A percentile compares a stretch with the other conserved stretches of the same genome.
Conservation (phyloP, 345 rosid genomes). For the Eutrema japonicum region DNA sequence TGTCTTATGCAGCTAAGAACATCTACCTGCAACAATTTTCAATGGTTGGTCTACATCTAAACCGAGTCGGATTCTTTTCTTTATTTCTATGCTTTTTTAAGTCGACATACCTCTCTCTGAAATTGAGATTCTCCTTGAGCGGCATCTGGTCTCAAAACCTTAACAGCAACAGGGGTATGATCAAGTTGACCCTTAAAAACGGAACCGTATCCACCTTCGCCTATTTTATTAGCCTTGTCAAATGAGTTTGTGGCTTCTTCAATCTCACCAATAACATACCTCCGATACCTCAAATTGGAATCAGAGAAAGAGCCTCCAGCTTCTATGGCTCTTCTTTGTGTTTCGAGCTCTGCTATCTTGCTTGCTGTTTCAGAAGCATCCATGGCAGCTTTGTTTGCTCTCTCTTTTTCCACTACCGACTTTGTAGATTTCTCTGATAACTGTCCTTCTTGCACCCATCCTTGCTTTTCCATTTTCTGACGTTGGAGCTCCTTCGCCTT, state of each 20-base stretch:
- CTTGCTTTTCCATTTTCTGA: conserved; percentile 66
- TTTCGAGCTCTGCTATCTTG: conserved; percentile 63
- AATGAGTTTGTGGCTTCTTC: conserved; percentile 78
- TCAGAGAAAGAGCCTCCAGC: conserved; percentile 40
- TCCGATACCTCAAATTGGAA: conserved; percentile 59
- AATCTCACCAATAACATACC: conserved; percentile 76
- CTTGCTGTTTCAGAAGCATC: conserved; percentile 74
- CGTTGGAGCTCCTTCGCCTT: conserved; percentile 81
- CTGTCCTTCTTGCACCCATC: conserved; percentile 59
- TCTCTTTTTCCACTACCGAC: conserved; percentile 63
- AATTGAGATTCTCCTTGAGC: conserved; percentile 93
- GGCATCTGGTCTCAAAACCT: conserved; percentile 91
- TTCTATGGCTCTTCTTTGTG: conserved; percentile 57
- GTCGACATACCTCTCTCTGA: conserved; percentile 71
- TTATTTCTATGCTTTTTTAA: conserved; percentile 5
- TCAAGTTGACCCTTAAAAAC: conserved; percentile 81
- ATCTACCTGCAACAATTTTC: conserved; percentile 59
- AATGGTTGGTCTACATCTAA: conserved; percentile 4
- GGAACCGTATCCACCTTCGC: conserved; percentile 98
- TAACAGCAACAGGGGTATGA: conserved; percentile 84
- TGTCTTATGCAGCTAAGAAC: conserved; percentile 91
- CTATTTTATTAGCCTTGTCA: conserved; percentile 57
- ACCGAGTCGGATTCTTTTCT: background rate
- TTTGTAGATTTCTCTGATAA: conserved; percentile 68
- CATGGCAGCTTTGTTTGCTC: conserved; percentile 59